Percentiles rank a stretch among this genome's conserved stretches.
phyloP scores from a whole-genome alignment of 768 basidiomycete genomes.

The Pleurotus cornucopiae region DNA sequence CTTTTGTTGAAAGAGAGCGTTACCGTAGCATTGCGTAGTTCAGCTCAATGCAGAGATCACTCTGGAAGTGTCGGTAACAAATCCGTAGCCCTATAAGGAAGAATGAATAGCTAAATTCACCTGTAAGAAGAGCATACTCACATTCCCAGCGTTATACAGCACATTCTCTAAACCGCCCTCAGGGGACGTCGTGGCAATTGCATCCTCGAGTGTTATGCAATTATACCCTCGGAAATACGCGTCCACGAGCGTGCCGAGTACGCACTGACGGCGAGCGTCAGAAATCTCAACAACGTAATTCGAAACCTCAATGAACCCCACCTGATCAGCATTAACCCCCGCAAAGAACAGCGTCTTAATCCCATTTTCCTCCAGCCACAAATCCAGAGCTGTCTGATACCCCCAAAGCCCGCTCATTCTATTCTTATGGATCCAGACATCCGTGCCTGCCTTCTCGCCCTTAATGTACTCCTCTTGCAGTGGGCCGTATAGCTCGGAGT shows the following conservation, averaged over 20 bases:
- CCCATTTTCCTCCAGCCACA: conserved; percentile 60
- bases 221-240: conserved; percentile 66
- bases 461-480: conserved; percentile 51
- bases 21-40: too few species aligned
- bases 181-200: conserved; percentile 61
- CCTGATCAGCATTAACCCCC: conserved; percentile 69
- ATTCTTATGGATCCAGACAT: conserved; percentile 74
- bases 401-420: conserved; percentile 71
- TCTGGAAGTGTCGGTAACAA: conserved; percentile 12
- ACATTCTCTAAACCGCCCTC: conserved; percentile 53
- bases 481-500: conserved; percentile 61
- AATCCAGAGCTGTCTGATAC: conserved; percentile 54
- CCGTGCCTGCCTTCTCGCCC: conserved; percentile 50
- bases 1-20: not conserved
- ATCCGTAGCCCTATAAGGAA: conserved; percentile 2
- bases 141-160: conserved; percentile 51
- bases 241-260: conserved; percentile 59
- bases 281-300: too few species aligned
- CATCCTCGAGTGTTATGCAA: conserved; percentile 52
- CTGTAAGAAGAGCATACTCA: conserved; percentile 23
- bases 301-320: conserved; percentile 14
- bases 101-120: not conserved
- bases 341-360: conserved; percentile 59
- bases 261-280: conserved; percentile 38
- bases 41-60: conserved; percentile 3